phyloP scores from a whole-genome alignment of 495 filamentous ascomycete genomes.

The Talaromyces nanjingensis region DNA sequence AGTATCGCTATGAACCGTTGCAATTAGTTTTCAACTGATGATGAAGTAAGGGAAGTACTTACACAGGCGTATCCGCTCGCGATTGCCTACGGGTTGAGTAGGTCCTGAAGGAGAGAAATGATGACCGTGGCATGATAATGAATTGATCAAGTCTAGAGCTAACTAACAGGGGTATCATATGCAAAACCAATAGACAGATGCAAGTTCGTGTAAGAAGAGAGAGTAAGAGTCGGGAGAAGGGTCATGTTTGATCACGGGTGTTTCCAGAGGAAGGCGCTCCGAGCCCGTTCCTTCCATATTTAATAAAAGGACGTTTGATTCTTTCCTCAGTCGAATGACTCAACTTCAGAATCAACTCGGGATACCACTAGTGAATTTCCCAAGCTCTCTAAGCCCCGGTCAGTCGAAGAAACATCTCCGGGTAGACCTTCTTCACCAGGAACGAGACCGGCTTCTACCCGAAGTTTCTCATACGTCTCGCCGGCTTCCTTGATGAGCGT shows the following conservation, averaged over 20 bases:
- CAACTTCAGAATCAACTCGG: conserved; percentile 19
- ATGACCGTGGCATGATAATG: conserved; percentile 9
- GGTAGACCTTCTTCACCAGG: conserved; percentile 19
- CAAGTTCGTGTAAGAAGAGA: background rate
- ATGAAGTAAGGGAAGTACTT: background rate
- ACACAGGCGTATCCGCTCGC: background rate
- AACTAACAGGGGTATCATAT: conserved; percentile 11
- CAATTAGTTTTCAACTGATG: background rate
- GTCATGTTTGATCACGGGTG: background rate
- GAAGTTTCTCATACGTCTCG: conserved; percentile 63
- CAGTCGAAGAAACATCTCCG: conserved; percentile 24
- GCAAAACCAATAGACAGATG: background rate
- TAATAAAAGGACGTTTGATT: background rate
- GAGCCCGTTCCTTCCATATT: background rate
- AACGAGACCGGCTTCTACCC: conserved; percentile 43
- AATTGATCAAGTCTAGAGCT: conserved; percentile 2
- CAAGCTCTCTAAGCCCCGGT: conserved; percentile 37
- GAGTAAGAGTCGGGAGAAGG: background rate
- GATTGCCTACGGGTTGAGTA: conserved; percentile 9
- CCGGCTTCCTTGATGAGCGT: conserved; percentile 73
- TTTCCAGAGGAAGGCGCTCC: background rate
- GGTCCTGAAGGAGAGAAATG: conserved; percentile 11
- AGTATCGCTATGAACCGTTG: background rate
- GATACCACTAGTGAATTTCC: conserved; percentile 26
- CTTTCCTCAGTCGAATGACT: background rate